Evolutionary conservation across 148 eudicot species (phyloP).

Genomic region (Rheum nobile): DNA sequence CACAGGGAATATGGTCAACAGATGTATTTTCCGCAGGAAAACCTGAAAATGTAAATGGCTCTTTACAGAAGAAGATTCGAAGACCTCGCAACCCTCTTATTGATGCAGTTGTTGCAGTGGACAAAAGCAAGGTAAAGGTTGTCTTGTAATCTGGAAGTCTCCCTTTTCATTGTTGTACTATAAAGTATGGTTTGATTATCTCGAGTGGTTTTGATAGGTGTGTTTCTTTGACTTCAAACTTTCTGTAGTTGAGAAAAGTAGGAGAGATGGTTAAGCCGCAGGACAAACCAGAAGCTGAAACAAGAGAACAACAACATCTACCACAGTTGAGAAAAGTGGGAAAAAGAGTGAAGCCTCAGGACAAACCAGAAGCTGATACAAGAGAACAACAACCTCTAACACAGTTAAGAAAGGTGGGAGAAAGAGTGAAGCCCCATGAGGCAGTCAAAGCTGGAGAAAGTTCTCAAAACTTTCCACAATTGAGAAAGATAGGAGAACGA

Average conservation of each 20-base stretch:
- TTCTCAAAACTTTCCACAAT: slow-evolving; percentile 9
- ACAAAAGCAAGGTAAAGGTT: slow-evolving; percentile 75
- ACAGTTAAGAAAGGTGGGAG: slow-evolving; percentile 44
- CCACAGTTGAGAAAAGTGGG: slow-evolving; percentile 46
- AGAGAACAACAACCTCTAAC: slow-evolving; percentile 28
- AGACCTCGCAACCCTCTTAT: slow-evolving; percentile 85
- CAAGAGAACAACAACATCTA: slow-evolving; percentile 42
- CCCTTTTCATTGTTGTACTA: background rate
- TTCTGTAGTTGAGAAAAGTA: slow-evolving; percentile 42
- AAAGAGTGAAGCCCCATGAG: slow-evolving; percentile 33
- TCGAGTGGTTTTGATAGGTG: background rate
- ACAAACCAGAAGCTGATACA: slow-evolving; percentile 12
- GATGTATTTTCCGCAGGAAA: slow-evolving; percentile 21
- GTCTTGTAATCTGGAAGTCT: background rate
- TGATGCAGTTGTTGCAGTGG: slow-evolving; percentile 71
- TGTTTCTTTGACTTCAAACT: background rate
- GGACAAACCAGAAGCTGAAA: slow-evolving; percentile 33
- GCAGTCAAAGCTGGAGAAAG: slow-evolving; percentile 16
- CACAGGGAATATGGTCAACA: slow-evolving; percentile 21
- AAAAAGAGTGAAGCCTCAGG: slow-evolving; percentile 33
- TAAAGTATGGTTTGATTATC: background rate
- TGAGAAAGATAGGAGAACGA: slow-evolving; percentile 47
- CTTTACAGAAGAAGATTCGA: slow-evolving; percentile 43
- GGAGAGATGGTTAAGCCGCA: slow-evolving; percentile 38
- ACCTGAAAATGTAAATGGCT: slow-evolving; percentile 35